phyloP scores from a whole-genome alignment of 2,329 filamentous ascomycete genomes.

The Leptographium lundbergii region DNA sequence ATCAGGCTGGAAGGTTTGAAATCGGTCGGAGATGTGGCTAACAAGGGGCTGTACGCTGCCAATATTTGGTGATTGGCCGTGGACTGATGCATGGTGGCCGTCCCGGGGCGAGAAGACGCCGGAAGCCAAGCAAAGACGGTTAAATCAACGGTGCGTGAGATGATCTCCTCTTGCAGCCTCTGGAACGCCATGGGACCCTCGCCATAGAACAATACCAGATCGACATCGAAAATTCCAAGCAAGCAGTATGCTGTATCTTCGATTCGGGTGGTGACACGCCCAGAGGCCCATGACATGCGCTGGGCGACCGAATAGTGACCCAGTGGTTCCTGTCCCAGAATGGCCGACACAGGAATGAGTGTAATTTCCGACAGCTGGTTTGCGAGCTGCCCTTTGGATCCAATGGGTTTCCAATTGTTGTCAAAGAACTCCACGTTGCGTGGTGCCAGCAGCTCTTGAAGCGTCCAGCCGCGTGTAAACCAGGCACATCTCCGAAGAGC shows the following conservation, averaged over 20 bases:
- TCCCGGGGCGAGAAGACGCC: background rate
- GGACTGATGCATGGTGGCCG: no score
- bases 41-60: background rate
- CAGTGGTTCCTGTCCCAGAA: background rate
- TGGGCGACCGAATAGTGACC: constrained; percentile 2
- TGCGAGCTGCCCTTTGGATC: constrained; percentile 3
- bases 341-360: constrained; percentile 2
- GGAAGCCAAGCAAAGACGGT: constrained; percentile 4
- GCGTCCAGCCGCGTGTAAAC: constrained; percentile 13
- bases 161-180: constrained; percentile 11
- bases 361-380: constrained; percentile 4
- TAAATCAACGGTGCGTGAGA: constrained; percentile 3
- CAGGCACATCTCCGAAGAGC: constrained; percentile 3
- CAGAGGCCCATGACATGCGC: constrained; percentile 12
- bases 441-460: constrained; percentile 13
- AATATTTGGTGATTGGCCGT: no score
- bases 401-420: constrained; percentile 5
- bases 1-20: background rate
- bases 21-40: background rate
- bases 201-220: constrained; percentile 11
- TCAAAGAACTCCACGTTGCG: constrained; percentile 8
- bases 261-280: constrained; percentile 7
- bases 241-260: constrained; percentile 13
- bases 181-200: constrained; percentile 11
- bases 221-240: constrained; percentile 12